Conservation (phyloP, 169 alveolate genomes). For the Plasmodium fragile region DNA sequence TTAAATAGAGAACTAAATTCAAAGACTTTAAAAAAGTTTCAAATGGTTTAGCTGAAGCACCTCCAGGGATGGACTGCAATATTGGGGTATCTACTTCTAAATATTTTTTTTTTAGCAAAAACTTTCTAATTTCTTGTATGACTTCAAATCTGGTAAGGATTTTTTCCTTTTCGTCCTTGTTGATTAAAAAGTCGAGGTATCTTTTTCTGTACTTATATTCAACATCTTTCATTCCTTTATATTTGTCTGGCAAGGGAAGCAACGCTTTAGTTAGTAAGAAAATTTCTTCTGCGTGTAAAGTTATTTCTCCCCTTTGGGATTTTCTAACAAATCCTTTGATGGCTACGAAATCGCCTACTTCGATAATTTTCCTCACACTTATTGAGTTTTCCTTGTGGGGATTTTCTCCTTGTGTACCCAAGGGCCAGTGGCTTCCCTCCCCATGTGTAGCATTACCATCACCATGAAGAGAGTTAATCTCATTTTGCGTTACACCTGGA, state of each 20-base stretch:
- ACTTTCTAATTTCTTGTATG: conserved; percentile 85
- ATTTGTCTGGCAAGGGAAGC: conserved; percentile 63
- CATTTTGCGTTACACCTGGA: not conserved
- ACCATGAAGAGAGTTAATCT: not conserved
- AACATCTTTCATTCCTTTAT: conserved; percentile 84
- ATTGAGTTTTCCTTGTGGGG: not conserved
- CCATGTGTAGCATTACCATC: not conserved
- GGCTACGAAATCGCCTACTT: conserved; percentile 78
- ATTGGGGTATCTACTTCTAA: conserved; percentile 96
- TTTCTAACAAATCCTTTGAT: conserved; percentile 64
- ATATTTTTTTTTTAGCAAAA: conserved; percentile 85
- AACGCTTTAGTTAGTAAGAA: conserved; percentile 56
- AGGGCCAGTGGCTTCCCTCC: not conserved
- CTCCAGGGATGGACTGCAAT: conserved; percentile 93
- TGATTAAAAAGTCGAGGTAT: conserved; percentile 90
- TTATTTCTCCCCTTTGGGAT: conserved; percentile 76
- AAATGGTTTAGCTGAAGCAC: conserved; percentile 96
- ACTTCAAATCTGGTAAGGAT: conserved; percentile 86
- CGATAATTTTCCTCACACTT: conserved; percentile 61
- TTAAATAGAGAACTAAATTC: conserved; percentile 91
- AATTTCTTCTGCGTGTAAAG: conserved; percentile 56
- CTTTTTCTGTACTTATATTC: conserved; percentile 89
- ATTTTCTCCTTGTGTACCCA: not conserved
- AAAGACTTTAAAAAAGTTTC: conserved; percentile 93
- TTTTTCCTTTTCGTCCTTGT: conserved; percentile 83